Evolutionary conservation across 1,139 yeast genomes (phyloP), one percentile per base, ranked within the genome.

Genomic region (Hyphopichia wangnamkhiaoensis): DNA sequence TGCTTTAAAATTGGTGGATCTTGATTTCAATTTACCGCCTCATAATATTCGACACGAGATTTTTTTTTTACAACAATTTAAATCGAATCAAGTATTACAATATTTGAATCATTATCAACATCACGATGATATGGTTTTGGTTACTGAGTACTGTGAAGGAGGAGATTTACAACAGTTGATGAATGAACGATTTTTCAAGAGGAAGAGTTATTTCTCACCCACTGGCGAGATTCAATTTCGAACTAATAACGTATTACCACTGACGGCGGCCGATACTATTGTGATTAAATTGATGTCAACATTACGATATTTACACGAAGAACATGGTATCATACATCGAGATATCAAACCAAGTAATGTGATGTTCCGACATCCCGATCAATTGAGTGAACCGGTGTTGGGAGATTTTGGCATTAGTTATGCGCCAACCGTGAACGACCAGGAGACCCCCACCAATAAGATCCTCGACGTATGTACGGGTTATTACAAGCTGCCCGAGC

Each of bases 331-430:
- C n/a, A 89, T 91, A 13, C 98, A 91, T 56, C 73, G 98, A 34
- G 98, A 91, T 58, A 63, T 91, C 39, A 91, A 91, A 59, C 95
- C 95, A 0, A 80, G 80, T 15, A 91, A 91, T 54, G 73, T 91
- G 30, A 61, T 88, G 59, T 74, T 87, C 49, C 52, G 54, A 3
- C 51, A 53, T 5, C 53, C 59, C 2, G 53, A 51, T 8, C 4
- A 5, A 19, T 43, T 54, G 3, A 54, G 54, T 1, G 65, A 76
- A 0, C 72, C 74, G 1, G 68, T 80, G 1, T 56, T 85, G 9
- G 81, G 86, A 10, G 98, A 93, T 58, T 85, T 91, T 59, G 96
- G 97, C 6, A 83, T 88, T 26, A 75, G 91, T 20, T 88, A 67
- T 39, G 59, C 63, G 29, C 40, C 39, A 41, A 33, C 26, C 5